These are phyloP conservation scores for Yamagishiella unicocca DNA, from an alignment of 139 green algal species.

Conservation along the genomic window DNA sequence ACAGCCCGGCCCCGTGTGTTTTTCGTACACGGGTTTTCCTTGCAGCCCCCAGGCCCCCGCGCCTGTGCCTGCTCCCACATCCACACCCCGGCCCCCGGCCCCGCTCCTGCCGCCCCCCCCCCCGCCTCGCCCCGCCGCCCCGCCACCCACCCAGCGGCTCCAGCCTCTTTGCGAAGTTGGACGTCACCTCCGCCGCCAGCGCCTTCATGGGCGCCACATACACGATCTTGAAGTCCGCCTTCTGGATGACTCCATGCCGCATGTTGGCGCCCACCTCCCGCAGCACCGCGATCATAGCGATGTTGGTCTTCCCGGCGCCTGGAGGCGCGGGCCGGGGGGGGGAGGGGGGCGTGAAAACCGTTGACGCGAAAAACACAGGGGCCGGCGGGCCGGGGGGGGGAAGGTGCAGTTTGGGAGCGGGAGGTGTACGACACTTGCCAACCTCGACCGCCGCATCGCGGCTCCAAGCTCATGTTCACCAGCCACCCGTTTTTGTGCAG, in stretches of 20 bases:
- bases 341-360: neutral
- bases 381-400: too few species aligned
- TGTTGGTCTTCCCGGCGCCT: constrained; percentile 99
- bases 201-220: constrained; percentile 99
- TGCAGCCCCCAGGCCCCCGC: too few species aligned
- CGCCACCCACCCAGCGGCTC: constrained; percentile 79
- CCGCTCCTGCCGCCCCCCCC: neutral
- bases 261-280: constrained; percentile 88
- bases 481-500: too few species aligned
- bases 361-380: too few species aligned
- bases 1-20: too few species aligned
- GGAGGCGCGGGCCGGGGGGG: neutral
- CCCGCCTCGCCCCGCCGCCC: neutral
- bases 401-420: too few species aligned
- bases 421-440: too few species aligned
- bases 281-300: constrained; percentile 98
- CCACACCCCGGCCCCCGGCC: too few species aligned
- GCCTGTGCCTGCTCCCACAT: too few species aligned
- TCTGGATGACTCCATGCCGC: constrained; percentile 78
- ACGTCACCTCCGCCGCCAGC: constrained; percentile 90
- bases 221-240: constrained; percentile 89
- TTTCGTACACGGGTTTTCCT: too few species aligned
- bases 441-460: too few species aligned
- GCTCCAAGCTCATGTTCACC: too few species aligned
- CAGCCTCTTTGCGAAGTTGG: constrained; percentile 89